Percentiles rank a stretch among this genome's conserved stretches.
phyloP scores from a whole-genome alignment of 345 rosid genomes.

The Ceriops decandra region DNA sequence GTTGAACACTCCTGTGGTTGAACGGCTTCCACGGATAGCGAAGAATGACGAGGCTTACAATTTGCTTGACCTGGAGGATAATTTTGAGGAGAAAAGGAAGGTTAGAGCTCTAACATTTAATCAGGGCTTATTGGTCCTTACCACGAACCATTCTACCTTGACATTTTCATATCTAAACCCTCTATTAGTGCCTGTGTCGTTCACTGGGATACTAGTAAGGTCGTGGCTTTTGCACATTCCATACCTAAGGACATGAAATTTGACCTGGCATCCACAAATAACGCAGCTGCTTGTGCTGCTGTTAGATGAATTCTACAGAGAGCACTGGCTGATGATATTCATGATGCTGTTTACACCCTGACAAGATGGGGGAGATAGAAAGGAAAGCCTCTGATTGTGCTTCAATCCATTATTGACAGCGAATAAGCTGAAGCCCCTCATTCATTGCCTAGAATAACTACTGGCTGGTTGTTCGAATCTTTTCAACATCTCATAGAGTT shows the following conservation, averaged over 20 bases:
- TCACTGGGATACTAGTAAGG: conserved; percentile 83
- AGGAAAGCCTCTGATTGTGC: conserved; percentile 77
- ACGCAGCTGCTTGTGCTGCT: conserved; percentile 58
- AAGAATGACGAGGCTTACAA: conserved; percentile 13
- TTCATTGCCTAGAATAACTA: not conserved
- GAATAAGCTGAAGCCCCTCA: conserved; percentile 58
- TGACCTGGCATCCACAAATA: conserved; percentile 69
- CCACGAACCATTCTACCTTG: conserved; percentile 85
- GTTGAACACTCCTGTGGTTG: not conserved
- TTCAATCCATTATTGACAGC: conserved; percentile 59
- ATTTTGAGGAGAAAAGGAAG: conserved; percentile 34
- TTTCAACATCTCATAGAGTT: not conserved
- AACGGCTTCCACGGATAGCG: conserved; percentile 15
- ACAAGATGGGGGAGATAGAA: conserved; percentile 75
- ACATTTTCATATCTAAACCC: conserved; percentile 71
- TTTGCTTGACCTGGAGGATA: conserved; percentile 14
- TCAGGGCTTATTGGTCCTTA: conserved; percentile 76
- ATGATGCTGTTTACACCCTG: conserved; percentile 65
- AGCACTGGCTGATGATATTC: conserved; percentile 75
- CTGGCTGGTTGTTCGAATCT: not conserved
- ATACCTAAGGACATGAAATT: conserved; percentile 86
- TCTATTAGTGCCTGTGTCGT: conserved; percentile 79
- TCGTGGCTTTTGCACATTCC: conserved; percentile 83
- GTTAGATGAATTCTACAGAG: conserved; percentile 69
- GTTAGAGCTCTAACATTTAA: conserved; percentile 65